phyloP scores from a whole-genome alignment of 768 basidiomycete genomes.

The Tricholoma matsutake region DNA sequence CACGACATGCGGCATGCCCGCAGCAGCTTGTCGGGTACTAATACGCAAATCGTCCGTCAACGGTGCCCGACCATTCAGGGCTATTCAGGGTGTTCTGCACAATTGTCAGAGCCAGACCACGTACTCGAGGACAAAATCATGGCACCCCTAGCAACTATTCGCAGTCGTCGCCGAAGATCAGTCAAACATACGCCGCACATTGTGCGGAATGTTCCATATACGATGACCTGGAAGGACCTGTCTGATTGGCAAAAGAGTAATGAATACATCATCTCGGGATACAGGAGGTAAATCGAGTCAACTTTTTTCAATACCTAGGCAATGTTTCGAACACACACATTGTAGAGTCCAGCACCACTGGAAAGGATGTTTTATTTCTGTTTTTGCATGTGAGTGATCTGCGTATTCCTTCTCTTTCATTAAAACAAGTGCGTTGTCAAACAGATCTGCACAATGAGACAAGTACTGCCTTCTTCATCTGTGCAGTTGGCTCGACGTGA shows the following conservation, averaged over 20 bases:
- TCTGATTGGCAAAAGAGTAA: slow-evolving; percentile 74
- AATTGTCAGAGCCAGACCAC: too few relatives aligned
- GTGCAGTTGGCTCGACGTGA: slow-evolving; percentile 9
- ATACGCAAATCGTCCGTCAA: too few relatives aligned
- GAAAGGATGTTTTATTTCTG: slow-evolving; percentile 58
- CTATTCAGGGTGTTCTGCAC: too few relatives aligned
- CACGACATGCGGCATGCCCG: too few relatives aligned
- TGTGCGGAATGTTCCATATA: not conserved
- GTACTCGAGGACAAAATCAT: not conserved
- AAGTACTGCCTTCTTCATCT: slow-evolving; percentile 33
- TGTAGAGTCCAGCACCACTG: slow-evolving; percentile 57
- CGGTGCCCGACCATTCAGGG: too few relatives aligned
- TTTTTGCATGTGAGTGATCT: slow-evolving; percentile 59
- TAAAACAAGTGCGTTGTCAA: slow-evolving; percentile 3
- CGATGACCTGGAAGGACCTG: slow-evolving; percentile 48
- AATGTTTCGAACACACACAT: slow-evolving; percentile 8
- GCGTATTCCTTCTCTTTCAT: slow-evolving; percentile 14
- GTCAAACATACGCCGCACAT: not conserved
- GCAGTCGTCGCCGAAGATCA: not conserved
- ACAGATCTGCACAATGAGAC: slow-evolving; percentile 80
- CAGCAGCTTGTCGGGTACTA: too few relatives aligned
- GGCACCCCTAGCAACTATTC: not conserved
- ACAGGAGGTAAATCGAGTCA: slow-evolving; percentile 51
- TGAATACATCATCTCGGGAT: slow-evolving; percentile 67
- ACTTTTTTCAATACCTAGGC: slow-evolving; percentile 5